Evolutionary conservation across 148 eudicot genomes (phyloP).

Genomic region (Polygonum aviculare): DNA sequence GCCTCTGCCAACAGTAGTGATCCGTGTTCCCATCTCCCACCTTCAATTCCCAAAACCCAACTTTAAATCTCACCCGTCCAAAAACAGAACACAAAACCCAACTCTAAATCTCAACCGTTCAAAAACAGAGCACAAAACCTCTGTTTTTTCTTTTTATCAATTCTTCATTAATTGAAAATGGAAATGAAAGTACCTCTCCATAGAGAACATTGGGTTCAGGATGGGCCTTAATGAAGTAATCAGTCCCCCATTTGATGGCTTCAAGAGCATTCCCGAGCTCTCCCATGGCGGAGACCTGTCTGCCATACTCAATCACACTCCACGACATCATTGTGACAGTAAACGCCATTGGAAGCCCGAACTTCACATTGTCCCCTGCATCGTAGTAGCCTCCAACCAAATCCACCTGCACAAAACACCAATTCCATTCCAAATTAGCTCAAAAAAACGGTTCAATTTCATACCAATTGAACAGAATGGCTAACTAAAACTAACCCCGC

Average conservation of each 20-base stretch:
- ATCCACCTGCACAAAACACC: slow-evolving; percentile 53
- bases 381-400: slow-evolving; percentile 99
- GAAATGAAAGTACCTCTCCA: slow-evolving; percentile 58
- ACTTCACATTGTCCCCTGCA: slow-evolving; percentile 99
- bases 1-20: slow-evolving; percentile 98
- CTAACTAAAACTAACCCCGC: slow-evolving; percentile 42
- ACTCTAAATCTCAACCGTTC: neutral
- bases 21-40: slow-evolving; percentile 97
- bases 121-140: neutral
- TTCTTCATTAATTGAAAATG: neutral
- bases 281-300: slow-evolving; percentile 65
- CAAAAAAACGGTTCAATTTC: neutral
- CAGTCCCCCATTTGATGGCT: slow-evolving; percentile 97
- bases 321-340: slow-evolving; percentile 93
- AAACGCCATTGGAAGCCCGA: slow-evolving; percentile 98
- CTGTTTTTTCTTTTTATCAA: neutral
- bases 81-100: neutral
- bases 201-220: slow-evolving; percentile 83
- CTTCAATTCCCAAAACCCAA: slow-evolving; percentile 20
- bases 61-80: neutral
- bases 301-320: slow-evolving; percentile 85
- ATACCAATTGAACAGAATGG: no score
- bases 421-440: neutral
- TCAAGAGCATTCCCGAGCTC: slow-evolving; percentile 80
- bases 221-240: slow-evolving; percentile 89